Base-by-base conservation (phyloP, 208 protist genomes). In the Angomonas ambiguus region DNA sequence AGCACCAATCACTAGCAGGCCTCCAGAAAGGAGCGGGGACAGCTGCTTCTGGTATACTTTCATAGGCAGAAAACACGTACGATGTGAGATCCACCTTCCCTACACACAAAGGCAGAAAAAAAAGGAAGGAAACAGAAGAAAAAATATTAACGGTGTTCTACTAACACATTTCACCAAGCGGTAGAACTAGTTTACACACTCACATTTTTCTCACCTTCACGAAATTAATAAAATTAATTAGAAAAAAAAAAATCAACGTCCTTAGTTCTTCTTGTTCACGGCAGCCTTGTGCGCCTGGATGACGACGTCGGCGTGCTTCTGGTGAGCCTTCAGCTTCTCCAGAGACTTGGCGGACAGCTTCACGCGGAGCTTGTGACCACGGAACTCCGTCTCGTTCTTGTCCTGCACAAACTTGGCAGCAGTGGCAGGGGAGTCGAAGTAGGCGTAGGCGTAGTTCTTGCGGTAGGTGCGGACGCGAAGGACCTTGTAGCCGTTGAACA, bases 371-470 rank as follows among this genome's bases (percentile, higher is more conserved):
- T 79, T 80, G 77, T 93, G 82, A 69, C 80, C 80, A 65, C 77
- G 83, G 83, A 90, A 93, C 67, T 82, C 77, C 2, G 65, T 67
- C 61, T 81, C 87, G 81, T 90, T 88, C 81, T 83, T 88, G 63
- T 89, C 87, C 68, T 82, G 74, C 76, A 90, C 74, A 38, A 85
- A 82, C 79, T 84, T 87, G 65, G 72, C 71, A 25, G 87, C 87
- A 2, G 80, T 64, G 31, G 76, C 87, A 51, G 83, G 56, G 57
- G 80, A 83, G 74, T 90, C 79, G 28, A 90, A 74, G 76, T 90
- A 93, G 57, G 79, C 83, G 81, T 90, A 93, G 45, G 71, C 79
- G 72, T 72, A 90, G 87, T 93, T 93, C 60, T 80, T 62, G 79
- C 83, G 83, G 82, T 93, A 93, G 49, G 75, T 81, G 71, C 87